Conservation (phyloP, 768 basidiomycete genomes). For the Panellus pusillus region DNA sequence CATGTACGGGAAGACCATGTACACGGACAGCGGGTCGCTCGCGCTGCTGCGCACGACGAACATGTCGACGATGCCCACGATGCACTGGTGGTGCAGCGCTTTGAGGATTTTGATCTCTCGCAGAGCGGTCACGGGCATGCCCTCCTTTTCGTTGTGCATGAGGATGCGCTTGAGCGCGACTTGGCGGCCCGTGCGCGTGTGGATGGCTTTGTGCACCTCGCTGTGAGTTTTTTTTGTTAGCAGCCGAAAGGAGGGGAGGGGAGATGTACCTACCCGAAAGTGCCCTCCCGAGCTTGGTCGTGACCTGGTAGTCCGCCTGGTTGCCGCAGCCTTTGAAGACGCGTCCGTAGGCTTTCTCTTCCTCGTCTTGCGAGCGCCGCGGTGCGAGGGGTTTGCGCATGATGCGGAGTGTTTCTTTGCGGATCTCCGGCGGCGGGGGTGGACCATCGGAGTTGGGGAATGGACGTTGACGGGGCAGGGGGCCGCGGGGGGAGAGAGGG, state of each 20-base stretch:
- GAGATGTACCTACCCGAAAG: conserved; percentile 90
- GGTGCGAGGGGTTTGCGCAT: conserved; percentile 43
- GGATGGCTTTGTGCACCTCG: conserved; percentile 88
- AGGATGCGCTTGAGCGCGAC: conserved; percentile 95
- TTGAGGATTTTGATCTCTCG: conserved; percentile 98
- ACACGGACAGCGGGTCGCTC: conserved; percentile 79
- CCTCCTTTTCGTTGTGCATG: conserved; percentile 96
- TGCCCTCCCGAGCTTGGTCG: conserved; percentile 95
- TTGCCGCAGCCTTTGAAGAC: conserved; percentile 68
- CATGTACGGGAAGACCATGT: conserved; percentile 99
- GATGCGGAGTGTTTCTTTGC: conserved; percentile 22
- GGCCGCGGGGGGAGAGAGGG: conserved; percentile 44
- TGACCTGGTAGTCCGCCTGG: conserved; percentile 75
- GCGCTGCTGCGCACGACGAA: conserved; percentile 79
- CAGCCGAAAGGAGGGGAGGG: not conserved
- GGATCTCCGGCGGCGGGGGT: conserved; percentile 20
- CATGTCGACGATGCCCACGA: conserved; percentile 91
- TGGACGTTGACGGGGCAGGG: conserved; percentile 45
- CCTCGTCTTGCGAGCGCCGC: conserved; percentile 60
- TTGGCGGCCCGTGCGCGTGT: conserved; percentile 52
- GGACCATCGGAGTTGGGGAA: conserved; percentile 43
- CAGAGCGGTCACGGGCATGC: conserved; percentile 94
- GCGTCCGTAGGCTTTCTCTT: conserved; percentile 66
- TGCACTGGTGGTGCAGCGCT: conserved; percentile 78
- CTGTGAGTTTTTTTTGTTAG: conserved; percentile 44